phyloP scores from a whole-genome alignment of 1,139 yeast species.

The Taphrina populina region DNA sequence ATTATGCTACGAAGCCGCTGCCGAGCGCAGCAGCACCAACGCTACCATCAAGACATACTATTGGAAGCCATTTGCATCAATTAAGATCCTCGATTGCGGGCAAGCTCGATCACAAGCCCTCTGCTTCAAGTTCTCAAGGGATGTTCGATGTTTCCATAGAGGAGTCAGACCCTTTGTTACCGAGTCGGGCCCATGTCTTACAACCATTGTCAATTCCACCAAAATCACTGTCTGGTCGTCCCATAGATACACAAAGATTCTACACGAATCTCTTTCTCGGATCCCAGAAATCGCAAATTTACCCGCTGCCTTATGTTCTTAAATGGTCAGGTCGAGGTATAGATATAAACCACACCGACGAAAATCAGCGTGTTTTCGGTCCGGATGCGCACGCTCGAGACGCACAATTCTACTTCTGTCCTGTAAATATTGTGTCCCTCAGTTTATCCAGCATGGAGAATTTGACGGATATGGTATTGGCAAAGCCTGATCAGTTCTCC shows the following conservation, averaged over 20 bases:
- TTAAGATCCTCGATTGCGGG: no score
- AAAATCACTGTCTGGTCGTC: conserved; percentile 12
- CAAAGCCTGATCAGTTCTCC: conserved; percentile 58
- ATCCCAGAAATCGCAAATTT: conserved; percentile 52
- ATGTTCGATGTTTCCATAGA: neutral
- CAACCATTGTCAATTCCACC: conserved; percentile 17
- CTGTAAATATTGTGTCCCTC: conserved; percentile 55
- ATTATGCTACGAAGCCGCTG: conserved; percentile 24
- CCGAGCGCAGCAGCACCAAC: neutral
- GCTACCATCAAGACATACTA: no score
- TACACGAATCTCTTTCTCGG: conserved; percentile 62
- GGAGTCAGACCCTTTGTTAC: neutral
- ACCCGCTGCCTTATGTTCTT: conserved; percentile 63
- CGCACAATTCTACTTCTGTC: conserved; percentile 55
- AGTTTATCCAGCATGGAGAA: conserved; percentile 59
- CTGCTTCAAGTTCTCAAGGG: neutral
- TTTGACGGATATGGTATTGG: conserved; percentile 46
- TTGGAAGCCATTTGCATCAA: no score
- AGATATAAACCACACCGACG: conserved; percentile 18
- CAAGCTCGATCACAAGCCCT: no score
- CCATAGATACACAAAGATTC: conserved; percentile 66
- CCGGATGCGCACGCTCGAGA: conserved; percentile 12
- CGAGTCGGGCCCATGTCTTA: neutral
- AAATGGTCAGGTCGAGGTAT: conserved; percentile 49
- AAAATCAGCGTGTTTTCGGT: conserved; percentile 11